phyloP scores from a whole-genome alignment of 371 early-diverging fungal species.

The Mucor circinelloides region DNA sequence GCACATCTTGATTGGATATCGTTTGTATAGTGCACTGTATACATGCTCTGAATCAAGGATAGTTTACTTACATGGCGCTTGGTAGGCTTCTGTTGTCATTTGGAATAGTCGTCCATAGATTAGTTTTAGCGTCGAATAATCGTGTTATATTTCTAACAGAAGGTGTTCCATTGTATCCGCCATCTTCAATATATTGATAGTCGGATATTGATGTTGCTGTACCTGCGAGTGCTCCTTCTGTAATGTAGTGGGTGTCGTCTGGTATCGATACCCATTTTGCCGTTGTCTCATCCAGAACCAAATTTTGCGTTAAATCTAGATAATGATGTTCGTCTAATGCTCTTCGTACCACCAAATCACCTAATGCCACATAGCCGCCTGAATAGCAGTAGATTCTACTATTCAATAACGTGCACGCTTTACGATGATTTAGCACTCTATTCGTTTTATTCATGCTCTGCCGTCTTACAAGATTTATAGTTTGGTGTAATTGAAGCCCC shows the following conservation, averaged over 20 bases:
- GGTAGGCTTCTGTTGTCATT: conserved; percentile 4
- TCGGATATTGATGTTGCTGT: not conserved
- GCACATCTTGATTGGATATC: not conserved
- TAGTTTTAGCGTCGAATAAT: conserved; percentile 1
- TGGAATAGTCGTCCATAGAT: conserved; percentile 4
- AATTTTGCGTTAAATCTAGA: conserved; percentile 10
- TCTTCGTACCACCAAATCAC: not conserved
- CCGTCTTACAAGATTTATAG: not conserved
- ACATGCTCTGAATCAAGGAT: not conserved
- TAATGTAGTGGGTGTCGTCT: not conserved
- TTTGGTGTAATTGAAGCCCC: conserved; percentile 1
- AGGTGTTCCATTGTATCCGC: conserved; percentile 9
- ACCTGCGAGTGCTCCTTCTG: conserved; percentile 10
- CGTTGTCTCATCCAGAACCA: not conserved
- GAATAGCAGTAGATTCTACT: conserved; percentile 20
- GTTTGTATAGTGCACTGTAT: not conserved
- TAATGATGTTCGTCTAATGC: conserved; percentile 13
- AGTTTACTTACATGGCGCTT: conserved; percentile 12
- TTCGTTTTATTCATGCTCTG: not conserved
- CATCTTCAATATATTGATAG: conserved; percentile 6
- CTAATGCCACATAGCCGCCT: conserved; percentile 9
- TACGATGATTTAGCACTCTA: not conserved
- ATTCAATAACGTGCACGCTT: conserved; percentile 13
- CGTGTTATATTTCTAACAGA: conserved; percentile 9
- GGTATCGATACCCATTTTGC: conserved; percentile 7